phyloP scores from a whole-genome alignment of 768 basidiomycete species.

The Pulveroboletus sp. region DNA sequence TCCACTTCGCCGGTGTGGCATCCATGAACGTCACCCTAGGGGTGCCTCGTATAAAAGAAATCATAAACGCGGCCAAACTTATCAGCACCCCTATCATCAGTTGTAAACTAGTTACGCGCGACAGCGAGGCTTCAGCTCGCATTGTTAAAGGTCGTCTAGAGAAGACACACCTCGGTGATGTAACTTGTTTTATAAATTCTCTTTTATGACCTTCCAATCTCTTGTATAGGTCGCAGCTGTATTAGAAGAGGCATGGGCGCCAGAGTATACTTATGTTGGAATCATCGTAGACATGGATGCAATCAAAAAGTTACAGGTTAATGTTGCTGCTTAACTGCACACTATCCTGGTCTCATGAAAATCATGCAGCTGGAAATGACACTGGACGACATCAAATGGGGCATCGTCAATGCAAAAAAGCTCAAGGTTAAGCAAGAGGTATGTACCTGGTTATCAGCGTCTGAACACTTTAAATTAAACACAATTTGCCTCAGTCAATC shows the following conservation, averaged over 20 bases:
- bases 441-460: neutral
- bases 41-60: slow-evolving; percentile 99
- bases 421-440: slow-evolving; percentile 92
- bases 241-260: slow-evolving; percentile 94
- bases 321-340: neutral
- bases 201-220: neutral
- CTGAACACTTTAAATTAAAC: neutral
- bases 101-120: slow-evolving; percentile 81
- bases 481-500: slow-evolving; percentile 52
- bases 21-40: slow-evolving; percentile 99
- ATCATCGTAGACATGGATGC: slow-evolving; percentile 89
- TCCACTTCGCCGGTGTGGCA: slow-evolving; percentile 99
- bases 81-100: slow-evolving; percentile 99
- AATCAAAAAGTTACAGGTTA: slow-evolving; percentile 83
- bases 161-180: slow-evolving; percentile 92
- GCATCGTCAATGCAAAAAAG: slow-evolving; percentile 82
- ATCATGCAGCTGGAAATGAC: slow-evolving; percentile 78
- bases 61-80: slow-evolving; percentile 97
- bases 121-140: slow-evolving; percentile 91
- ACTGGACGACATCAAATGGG: slow-evolving; percentile 90
- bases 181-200: slow-evolving; percentile 34
- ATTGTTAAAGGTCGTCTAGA: slow-evolving; percentile 97
- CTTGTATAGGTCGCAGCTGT: slow-evolving; percentile 75
- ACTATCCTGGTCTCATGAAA: neutral
- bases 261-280: slow-evolving; percentile 89